Percentiles rank a stretch among this genome's conserved stretches.
These are phyloP conservation scores for Cajanus cajan DNA, from an alignment of 306 rosid genomes.

Conservation along the genomic window DNA sequence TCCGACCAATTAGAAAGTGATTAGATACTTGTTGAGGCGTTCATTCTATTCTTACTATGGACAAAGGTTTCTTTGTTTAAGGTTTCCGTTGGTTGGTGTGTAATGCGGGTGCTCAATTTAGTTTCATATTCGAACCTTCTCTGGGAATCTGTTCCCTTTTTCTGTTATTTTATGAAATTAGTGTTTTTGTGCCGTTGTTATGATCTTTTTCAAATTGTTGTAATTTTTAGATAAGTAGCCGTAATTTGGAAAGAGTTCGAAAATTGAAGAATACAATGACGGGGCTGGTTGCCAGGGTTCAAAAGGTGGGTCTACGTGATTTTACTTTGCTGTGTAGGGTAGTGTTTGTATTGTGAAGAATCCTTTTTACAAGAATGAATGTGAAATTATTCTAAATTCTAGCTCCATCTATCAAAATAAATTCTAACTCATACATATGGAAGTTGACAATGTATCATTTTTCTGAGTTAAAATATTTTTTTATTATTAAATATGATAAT, in stretches of 20 bases:
- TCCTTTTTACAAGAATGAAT: no score
- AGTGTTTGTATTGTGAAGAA: no score
- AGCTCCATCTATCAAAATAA: no score
- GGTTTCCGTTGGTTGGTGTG: background rate
- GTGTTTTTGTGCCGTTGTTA: background rate
- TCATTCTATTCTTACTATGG: background rate
- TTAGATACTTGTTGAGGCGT: background rate
- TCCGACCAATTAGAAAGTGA: no score
- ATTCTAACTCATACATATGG: no score
- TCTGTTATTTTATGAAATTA: no score
- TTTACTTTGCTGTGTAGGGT: background rate
- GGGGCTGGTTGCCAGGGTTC: constrained; percentile 66
- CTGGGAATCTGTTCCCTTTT: no score
- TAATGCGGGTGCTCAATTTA: background rate
- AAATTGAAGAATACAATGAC: constrained; percentile 75
- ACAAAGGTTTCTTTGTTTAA: background rate
- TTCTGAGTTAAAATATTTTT: no score
- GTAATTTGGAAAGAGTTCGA: constrained; percentile 76
- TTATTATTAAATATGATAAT: no score
- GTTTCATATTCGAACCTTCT: background rate
- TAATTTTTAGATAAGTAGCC: constrained; percentile 57
- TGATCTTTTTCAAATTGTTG: background rate
- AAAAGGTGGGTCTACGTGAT: constrained; percentile 49
- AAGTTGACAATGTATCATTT: no score
- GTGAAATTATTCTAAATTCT: no score